Evolutionary conservation across 2,329 filamentous ascomycete species (phyloP), one percentile per base, ranked within the genome.

Genomic region (Pleurostoma richardsiae): DNA sequence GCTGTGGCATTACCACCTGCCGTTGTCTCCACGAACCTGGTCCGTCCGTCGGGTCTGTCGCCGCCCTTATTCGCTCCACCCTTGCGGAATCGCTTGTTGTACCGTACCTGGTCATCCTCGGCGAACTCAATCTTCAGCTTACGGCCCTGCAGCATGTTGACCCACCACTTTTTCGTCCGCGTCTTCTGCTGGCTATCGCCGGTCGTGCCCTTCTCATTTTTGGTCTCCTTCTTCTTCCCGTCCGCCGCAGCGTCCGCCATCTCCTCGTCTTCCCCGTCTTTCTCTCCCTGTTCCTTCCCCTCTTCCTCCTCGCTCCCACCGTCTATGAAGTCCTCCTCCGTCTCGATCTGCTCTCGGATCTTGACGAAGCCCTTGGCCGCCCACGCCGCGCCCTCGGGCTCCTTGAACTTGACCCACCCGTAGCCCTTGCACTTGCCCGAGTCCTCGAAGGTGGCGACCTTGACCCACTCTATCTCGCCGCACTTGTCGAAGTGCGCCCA

Each of bases 381-480:
- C 58, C 78, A 79, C 43, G 84, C 80, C 0, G 90, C 90, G 1
- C 86, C 80, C 47, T 88, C 83, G 8, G 91, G 62, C 43, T 90
- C 83, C 61, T 85, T 84, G 67, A 97, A 99, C 51, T 88, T 88
- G 51, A 99, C 83, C 91, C 94, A 99, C 5, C 86, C 94, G 69
- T 86, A 99, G 19, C 94, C 95, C 71, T 97, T 97, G 74, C 94
- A 99, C 71, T 97, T 99, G 40, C 94, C 94, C 26, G 86, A 86
- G 65, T 99, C 95, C 66, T 97, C 89, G 62, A 99, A 99, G 1
- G 91, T 96, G 3, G 94, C 94, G 55, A 97, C 74, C 69, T 95
- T 92, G 53, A 90, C 79, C 71, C 88, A 88, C 45, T 85, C 81
- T 51, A 97, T 82, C 52, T 85, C 76, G 43, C 94, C 94, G 62